Percentiles rank a stretch among this genome's conserved stretches.
Conservation (phyloP, 2,329 filamentous ascomycete species). For the Sclerotinia spermophila region DNA sequence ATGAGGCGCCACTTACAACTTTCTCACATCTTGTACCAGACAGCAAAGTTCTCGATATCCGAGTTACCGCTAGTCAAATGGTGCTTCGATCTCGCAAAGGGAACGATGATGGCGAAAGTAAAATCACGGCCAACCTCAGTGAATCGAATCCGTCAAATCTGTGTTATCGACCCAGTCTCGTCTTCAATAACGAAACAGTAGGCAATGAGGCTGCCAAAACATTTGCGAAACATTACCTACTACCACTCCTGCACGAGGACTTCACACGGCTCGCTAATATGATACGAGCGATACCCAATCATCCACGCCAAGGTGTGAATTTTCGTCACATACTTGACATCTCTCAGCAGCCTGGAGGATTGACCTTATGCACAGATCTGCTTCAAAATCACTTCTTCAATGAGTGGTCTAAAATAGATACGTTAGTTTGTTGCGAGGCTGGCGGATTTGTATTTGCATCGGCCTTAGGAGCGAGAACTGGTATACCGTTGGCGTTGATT, state of each 20-base stretch:
- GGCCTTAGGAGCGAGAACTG: conserved; percentile 43
- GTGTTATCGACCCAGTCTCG: conserved; percentile 42
- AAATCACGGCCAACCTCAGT: conserved; percentile 23
- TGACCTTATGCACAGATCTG: conserved; percentile 50
- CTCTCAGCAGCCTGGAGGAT: conserved; percentile 10
- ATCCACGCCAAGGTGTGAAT: conserved; percentile 48
- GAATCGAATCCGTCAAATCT: conserved; percentile 28
- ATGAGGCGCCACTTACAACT: conserved; percentile 51
- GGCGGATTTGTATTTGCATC: conserved; percentile 56
- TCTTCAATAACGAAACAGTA: conserved; percentile 49
- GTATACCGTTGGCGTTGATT: conserved; percentile 47
- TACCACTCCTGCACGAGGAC: conserved; percentile 46
- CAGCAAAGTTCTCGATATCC: conserved; percentile 52
- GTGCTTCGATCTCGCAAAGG: conserved; percentile 40
- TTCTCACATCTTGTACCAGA: conserved; percentile 54
- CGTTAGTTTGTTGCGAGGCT: conserved; percentile 51
- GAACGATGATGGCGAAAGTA: conserved; percentile 17
- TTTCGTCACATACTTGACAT: conserved; percentile 52
- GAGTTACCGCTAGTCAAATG: conserved; percentile 42
- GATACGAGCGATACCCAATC: conserved; percentile 47
- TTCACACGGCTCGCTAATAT: conserved; percentile 47
- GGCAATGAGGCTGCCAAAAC: conserved; percentile 40
- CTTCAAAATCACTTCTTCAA: conserved; percentile 45
- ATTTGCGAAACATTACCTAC: conserved; percentile 43
- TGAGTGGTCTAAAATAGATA: conserved; percentile 46